A percentile compares a stretch with the other conserved stretches of the same genome.
Conservation (phyloP, 1,284 basidiomycete species). For the Sporisorium exsertum region DNA sequence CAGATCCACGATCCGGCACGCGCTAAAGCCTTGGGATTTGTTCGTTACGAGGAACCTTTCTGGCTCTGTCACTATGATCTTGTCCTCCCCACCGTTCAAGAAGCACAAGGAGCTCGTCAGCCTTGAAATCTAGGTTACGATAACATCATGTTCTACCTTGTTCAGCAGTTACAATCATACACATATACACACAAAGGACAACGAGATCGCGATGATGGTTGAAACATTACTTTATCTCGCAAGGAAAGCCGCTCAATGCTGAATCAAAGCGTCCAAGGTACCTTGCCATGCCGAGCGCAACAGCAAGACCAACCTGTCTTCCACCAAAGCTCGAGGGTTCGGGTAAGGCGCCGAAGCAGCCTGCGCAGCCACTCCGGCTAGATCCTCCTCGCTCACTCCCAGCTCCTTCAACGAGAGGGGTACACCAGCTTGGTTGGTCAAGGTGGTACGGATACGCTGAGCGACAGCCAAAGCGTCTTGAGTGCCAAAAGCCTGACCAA, state of each 20-base stretch:
- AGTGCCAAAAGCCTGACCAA: constrained; percentile 64
- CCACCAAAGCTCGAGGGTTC: constrained; percentile 71
- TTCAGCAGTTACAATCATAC: too few species aligned
- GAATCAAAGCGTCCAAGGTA: constrained; percentile 4
- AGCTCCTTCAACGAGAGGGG: constrained; percentile 70
- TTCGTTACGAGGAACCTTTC: constrained; percentile 7
- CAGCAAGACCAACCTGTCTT: constrained; percentile 64
- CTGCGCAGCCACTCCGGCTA: constrained; percentile 72
- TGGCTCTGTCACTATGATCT: constrained; percentile 15
- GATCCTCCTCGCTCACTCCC: constrained; percentile 72
- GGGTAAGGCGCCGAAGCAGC: constrained; percentile 71
- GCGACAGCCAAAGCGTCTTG: constrained; percentile 69
- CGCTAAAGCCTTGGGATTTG: constrained; percentile 5
- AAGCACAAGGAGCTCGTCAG: constrained; percentile 5
- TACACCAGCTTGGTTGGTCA: constrained; percentile 70
- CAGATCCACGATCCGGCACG: constrained; percentile 14
- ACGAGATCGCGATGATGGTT: too few species aligned
- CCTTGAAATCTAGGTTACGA: not conserved
- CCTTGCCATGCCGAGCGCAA: constrained; percentile 10
- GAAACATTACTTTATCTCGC: too few species aligned
- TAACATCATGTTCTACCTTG: not conserved
- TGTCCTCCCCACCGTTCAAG: constrained; percentile 2
- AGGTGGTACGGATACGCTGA: constrained; percentile 71
- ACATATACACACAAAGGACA: not conserved
- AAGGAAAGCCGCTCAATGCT: constrained; percentile 5